Percentiles rank a stretch among this genome's conserved stretches.
Evolutionary conservation across 768 basidiomycete species (phyloP).

Genomic region (Gymnopilus dilepis): DNA sequence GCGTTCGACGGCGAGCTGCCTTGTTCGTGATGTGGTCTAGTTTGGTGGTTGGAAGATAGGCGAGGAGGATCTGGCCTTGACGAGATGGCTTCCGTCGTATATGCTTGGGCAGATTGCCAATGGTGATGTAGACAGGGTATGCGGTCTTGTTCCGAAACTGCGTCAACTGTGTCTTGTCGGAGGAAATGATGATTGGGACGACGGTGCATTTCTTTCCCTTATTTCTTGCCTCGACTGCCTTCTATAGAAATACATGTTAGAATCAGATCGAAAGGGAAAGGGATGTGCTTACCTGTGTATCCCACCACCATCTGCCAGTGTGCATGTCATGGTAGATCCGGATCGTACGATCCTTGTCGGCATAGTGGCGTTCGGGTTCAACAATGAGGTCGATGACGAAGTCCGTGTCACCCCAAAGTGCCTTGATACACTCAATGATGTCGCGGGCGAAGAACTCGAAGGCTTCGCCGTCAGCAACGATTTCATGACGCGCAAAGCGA

Average conservation of each 20-base stretch:
- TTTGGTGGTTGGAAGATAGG: constrained; percentile 25
- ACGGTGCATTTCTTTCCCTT: constrained; percentile 34
- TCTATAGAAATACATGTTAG: neutral
- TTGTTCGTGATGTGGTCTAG: constrained; percentile 34
- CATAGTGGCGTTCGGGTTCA: too few relatives aligned
- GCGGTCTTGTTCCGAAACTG: constrained; percentile 10
- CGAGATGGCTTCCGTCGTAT: constrained; percentile 11
- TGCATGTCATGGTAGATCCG: too few relatives aligned
- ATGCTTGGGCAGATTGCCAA: constrained; percentile 14
- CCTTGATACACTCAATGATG: neutral
- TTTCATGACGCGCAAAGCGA: neutral
- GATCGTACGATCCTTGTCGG: too few relatives aligned
- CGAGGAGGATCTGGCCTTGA: constrained; percentile 14
- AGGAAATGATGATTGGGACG: constrained; percentile 41
- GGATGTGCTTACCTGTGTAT: neutral
- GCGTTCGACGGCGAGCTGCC: constrained; percentile 21
- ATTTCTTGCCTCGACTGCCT: neutral
- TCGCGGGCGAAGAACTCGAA: constrained; percentile 3
- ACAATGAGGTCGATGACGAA: too few relatives aligned
- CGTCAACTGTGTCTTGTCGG: constrained; percentile 17
- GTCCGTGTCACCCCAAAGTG: neutral
- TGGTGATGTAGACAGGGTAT: constrained; percentile 17
- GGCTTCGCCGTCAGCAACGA: neutral
- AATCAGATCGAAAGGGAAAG: neutral
- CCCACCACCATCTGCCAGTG: too few relatives aligned